These are phyloP conservation scores for Arxiozyma slooffiae DNA, from an alignment of 1,139 yeast species.

Conservation along the genomic window DNA sequence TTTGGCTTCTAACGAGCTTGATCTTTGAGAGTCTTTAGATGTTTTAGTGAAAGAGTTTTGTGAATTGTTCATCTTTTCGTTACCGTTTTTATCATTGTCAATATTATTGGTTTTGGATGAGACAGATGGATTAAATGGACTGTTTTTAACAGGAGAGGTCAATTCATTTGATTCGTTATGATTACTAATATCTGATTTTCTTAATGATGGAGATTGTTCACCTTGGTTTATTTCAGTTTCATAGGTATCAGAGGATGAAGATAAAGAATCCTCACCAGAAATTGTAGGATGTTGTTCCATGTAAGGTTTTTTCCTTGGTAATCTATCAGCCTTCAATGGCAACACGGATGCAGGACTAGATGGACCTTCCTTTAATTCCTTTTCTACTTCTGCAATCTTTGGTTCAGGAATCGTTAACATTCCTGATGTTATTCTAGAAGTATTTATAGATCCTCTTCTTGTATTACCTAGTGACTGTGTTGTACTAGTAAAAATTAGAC, in stretches of 20 bases:
- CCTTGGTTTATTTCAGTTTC: conserved; percentile 9
- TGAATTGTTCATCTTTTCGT: neutral
- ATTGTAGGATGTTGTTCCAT: conserved; percentile 7
- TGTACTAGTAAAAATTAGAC: conserved; percentile 9
- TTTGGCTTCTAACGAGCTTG: conserved; percentile 18
- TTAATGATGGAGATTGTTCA: conserved; percentile 5
- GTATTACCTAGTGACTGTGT: conserved; percentile 5
- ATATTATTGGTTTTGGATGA: neutral
- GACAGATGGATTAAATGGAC: conserved; percentile 9
- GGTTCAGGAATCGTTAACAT: conserved; percentile 45
- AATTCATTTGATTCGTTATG: neutral
- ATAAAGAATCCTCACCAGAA: conserved; percentile 6
- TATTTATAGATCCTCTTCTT: conserved; percentile 4
- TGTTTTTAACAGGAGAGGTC: conserved; percentile 4
- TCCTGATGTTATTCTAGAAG: conserved; percentile 53
- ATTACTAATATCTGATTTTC: neutral
- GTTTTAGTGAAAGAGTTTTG: neutral
- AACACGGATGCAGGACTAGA: conserved; percentile 29
- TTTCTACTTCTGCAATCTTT: conserved; percentile 33
- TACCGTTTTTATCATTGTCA: neutral
- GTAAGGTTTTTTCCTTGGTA: conserved; percentile 31
- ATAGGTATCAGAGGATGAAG: conserved; percentile 6
- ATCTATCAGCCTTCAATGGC: conserved; percentile 27
- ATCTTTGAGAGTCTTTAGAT: conserved; percentile 9
- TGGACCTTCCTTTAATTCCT: conserved; percentile 29